Evolutionary conservation across 805 yeast genomes (phyloP).

Genomic region (Ogataea angusta): DNA sequence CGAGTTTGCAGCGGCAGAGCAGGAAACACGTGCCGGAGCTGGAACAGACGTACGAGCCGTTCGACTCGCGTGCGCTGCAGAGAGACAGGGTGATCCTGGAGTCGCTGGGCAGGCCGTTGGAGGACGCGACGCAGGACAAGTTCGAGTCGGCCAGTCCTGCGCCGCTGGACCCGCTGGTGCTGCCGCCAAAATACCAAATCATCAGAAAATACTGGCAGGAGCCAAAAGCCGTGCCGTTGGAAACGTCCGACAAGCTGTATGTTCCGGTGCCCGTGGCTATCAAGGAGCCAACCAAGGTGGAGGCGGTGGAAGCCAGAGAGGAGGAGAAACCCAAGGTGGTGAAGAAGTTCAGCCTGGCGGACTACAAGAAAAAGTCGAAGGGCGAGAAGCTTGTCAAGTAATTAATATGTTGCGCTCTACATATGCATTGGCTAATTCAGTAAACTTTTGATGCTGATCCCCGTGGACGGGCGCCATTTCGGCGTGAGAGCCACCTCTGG

Average conservation of each 20-base stretch:
- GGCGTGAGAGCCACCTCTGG: slow-evolving; percentile 2
- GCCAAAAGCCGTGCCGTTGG: slow-evolving; percentile 1
- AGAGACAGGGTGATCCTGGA: slow-evolving; percentile 23
- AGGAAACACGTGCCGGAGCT: slow-evolving; percentile 19
- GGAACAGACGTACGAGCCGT: slow-evolving; percentile 31
- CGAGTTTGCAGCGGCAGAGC: neutral
- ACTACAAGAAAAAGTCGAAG: slow-evolving; percentile 53
- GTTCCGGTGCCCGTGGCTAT: slow-evolving; percentile 16
- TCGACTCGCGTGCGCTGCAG: slow-evolving; percentile 30
- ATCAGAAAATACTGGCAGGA: slow-evolving; percentile 18
- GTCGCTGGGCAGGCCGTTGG: slow-evolving; percentile 9
- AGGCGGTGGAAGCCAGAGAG: slow-evolving; percentile 9
- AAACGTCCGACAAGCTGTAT: slow-evolving; percentile 5
- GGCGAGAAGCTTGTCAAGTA: slow-evolving; percentile 7
- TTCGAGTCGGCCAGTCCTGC: slow-evolving; percentile 9
- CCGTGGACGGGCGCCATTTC: slow-evolving; percentile 9
- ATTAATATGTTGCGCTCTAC: slow-evolving; percentile 10
- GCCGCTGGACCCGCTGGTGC: slow-evolving; percentile 14
- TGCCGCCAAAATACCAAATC: slow-evolving; percentile 24
- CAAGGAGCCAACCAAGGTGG: slow-evolving; percentile 10
- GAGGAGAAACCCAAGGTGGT: slow-evolving; percentile 36
- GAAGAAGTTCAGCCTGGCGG: slow-evolving; percentile 71
- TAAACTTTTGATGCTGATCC: slow-evolving; percentile 28
- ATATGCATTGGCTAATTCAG: slow-evolving; percentile 19
- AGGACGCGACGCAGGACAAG: neutral